Base-by-base conservation (phyloP, 164 flowering plant genomes). In the Berberis thunbergii region DNA sequence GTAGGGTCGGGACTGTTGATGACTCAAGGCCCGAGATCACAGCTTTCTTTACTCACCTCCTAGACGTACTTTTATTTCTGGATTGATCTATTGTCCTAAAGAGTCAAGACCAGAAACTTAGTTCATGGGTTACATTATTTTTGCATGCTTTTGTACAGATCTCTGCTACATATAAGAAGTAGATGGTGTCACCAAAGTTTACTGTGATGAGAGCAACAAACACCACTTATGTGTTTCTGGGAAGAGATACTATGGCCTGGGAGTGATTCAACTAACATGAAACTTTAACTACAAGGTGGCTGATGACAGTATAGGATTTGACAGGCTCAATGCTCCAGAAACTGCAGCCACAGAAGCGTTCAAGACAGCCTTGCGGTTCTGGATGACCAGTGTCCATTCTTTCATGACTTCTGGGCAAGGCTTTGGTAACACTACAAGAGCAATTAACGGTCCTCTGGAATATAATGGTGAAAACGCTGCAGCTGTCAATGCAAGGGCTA, bases 111-210 rank as follows among this genome's bases (percentile, higher is more conserved):
- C n/a, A n/a, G n/a, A 49, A 6, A 6, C 39, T 56, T 2, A 1
- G 5, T 54, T n/a, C 5, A n/a, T 54, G 12, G 12, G 1, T 56
- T 13, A 11, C 38, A 56, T 9, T 3, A 6, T 4, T 26, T 60
- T 44, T 13, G 13, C 38, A 41, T 42, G 62, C n/a, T 11, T 41
- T 41, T 43, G 7, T 48, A 11, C 72, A 79, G 80, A 72, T 50
- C 72, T 80, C 49, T 80, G 84, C 61, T 64, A 70, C 73, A 72
- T n/a, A n/a, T n/a, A n/a, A n/a, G n/a, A n/a, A n/a, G n/a, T 76
- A 10, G 75, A 76, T 45, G 79, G 76, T 1, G 50, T 75, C 8
- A 59, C 71, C 0, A 70, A 57, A 67, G 54, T 64, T 49, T 78
- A 73, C 69, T 78, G 81, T 54, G 75, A 72, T 38, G 53, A 45